A percentile compares a stretch with the other conserved stretches of the same genome.
phyloP scores from a whole-genome alignment of 164 flowering plant species.

The Cinnamomum chago region DNA sequence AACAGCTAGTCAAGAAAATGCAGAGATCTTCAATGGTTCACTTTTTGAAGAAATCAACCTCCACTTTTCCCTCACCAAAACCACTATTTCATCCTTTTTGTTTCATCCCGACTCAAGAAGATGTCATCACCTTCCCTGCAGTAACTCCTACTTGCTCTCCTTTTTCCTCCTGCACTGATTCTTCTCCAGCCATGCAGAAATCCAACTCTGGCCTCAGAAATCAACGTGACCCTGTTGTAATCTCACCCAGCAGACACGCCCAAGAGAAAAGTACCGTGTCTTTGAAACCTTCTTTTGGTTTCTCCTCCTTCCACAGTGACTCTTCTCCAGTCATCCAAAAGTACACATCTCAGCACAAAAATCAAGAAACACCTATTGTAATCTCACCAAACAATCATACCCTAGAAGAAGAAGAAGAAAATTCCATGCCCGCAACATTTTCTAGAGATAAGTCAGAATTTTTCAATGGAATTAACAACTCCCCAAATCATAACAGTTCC shows the following conservation, averaged over 20 bases:
- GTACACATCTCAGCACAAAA: neutral
- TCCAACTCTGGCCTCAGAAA: neutral
- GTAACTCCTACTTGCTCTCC: neutral
- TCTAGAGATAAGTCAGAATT: neutral
- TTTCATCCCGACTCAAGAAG: neutral
- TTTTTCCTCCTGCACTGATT: neutral
- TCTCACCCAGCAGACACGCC: neutral
- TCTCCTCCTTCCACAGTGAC: neutral
- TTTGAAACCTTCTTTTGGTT: neutral
- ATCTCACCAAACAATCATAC: neutral
- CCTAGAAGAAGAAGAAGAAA: conserved; percentile 1
- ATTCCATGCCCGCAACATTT: neutral
- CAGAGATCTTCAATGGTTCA: neutral
- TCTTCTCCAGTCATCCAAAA: conserved; percentile 1
- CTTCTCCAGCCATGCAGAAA: neutral
- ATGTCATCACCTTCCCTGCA: neutral
- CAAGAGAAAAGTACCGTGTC: neutral
- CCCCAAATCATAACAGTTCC: neutral
- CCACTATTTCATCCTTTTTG: neutral
- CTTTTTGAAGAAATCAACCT: neutral
- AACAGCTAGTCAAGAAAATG: neutral
- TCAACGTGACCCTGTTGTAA: neutral
- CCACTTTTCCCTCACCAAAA: neutral
- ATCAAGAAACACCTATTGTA: neutral
- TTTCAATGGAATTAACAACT: neutral